A percentile compares a stretch with the other conserved stretches of the same genome.
Conservation (phyloP, 2,329 filamentous ascomycete species). For the Arthroderma uncinatum region DNA sequence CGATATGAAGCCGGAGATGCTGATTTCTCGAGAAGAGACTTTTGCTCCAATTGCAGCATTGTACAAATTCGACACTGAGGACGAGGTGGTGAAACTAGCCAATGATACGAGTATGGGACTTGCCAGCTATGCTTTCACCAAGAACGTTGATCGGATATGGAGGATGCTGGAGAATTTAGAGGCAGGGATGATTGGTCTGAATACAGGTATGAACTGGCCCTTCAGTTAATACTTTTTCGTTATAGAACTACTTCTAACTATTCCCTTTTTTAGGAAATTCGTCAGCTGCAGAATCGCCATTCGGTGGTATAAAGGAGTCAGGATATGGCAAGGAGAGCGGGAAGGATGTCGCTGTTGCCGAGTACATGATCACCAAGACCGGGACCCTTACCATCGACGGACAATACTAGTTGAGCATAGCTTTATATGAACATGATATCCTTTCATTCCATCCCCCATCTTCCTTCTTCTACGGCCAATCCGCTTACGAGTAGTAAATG, state of each 20-base stretch:
- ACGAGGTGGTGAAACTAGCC: conserved; percentile 49
- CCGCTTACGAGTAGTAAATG: too few species aligned
- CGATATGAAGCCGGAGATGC: conserved; percentile 49
- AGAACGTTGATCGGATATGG: conserved; percentile 55
- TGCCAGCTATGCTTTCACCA: conserved; percentile 58
- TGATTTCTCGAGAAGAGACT: conserved; percentile 48
- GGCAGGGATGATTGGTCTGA: conserved; percentile 59
- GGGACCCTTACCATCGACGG: conserved; percentile 51
- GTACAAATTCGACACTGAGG: conserved; percentile 55
- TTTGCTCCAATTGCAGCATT: conserved; percentile 56
- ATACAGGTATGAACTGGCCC: conserved; percentile 38
- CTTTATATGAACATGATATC: too few species aligned
- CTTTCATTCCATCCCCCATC: too few species aligned
- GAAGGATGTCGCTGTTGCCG: conserved; percentile 53
- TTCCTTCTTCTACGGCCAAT: too few species aligned
- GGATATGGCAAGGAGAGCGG: conserved; percentile 58
- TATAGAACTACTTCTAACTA: not conserved
- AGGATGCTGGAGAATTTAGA: conserved; percentile 56
- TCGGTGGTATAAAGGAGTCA: conserved; percentile 57
- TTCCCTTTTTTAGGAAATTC: conserved; percentile 39
- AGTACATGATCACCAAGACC: conserved; percentile 55
- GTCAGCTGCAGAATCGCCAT: conserved; percentile 56
- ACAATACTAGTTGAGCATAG: conserved; percentile 34
- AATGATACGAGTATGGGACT: conserved; percentile 56
- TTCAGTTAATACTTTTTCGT: not conserved